These are phyloP conservation scores for Coniosporium tulheliwenetii DNA, from an alignment of 2,329 filamentous ascomycete genomes.

Conservation along the genomic window DNA sequence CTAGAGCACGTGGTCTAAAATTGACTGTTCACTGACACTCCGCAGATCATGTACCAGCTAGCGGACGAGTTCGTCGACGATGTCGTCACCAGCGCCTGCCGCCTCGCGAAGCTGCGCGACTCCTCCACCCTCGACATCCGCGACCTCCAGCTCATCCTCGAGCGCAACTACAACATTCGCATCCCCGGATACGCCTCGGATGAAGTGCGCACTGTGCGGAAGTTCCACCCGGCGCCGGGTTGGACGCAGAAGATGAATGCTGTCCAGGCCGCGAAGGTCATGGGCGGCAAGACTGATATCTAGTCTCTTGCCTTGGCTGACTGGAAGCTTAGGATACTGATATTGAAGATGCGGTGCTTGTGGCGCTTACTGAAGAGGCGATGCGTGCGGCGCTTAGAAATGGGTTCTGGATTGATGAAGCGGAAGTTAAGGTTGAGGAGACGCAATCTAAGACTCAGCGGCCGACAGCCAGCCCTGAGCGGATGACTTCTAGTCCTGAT, in stretches of 20 bases:
- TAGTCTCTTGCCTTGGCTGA: constrained; percentile 3
- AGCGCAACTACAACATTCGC: constrained; percentile 57
- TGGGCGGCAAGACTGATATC: constrained; percentile 27
- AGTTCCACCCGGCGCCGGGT: constrained; percentile 71
- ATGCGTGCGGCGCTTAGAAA: no score
- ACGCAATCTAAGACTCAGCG: no score
- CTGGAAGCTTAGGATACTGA: no score
- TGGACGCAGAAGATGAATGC: constrained; percentile 98
- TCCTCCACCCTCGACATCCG: constrained; percentile 75
- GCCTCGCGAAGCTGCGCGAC: constrained; percentile 81
- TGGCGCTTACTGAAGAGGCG: no score
- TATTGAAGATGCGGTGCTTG: no score
- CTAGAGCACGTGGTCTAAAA: neutral
- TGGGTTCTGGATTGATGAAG: no score
- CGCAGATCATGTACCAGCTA: constrained; percentile 34
- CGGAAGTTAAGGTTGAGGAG: no score
- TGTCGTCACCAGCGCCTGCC: constrained; percentile 73
- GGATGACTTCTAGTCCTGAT: no score
- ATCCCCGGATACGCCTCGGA: constrained; percentile 91
- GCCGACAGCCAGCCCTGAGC: no score
- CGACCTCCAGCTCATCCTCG: constrained; percentile 38
- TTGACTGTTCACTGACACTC: neutral
- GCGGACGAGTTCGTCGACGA: constrained; percentile 93
- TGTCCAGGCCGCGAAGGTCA: constrained; percentile 78
- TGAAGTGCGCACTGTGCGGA: constrained; percentile 84